Conservation (phyloP, 495 filamentous ascomycete genomes). For the Annulohypoxylon stygium region DNA sequence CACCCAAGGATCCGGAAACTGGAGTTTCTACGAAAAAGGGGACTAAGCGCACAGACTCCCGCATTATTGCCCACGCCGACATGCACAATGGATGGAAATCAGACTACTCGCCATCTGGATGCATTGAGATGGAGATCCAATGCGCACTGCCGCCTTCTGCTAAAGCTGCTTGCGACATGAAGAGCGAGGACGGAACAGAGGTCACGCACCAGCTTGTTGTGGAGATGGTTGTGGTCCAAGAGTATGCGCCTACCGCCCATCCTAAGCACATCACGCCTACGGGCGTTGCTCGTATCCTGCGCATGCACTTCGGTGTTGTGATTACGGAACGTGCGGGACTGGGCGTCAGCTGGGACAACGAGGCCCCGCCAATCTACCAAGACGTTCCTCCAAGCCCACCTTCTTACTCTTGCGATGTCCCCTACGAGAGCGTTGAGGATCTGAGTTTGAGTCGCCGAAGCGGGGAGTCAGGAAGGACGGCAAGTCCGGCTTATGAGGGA, state of each 20-base stretch:
- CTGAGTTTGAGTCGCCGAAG: slow-evolving; percentile 28
- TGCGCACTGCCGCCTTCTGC: slow-evolving; percentile 71
- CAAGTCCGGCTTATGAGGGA: slow-evolving; percentile 40
- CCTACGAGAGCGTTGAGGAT: slow-evolving; percentile 44
- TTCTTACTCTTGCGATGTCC: slow-evolving; percentile 66
- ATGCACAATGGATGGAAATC: slow-evolving; percentile 94
- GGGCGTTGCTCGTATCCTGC: slow-evolving; percentile 88
- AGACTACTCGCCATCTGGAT: slow-evolving; percentile 79
- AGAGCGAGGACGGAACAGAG: slow-evolving; percentile 79
- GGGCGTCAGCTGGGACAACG: slow-evolving; percentile 97
- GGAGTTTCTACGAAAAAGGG: slow-evolving; percentile 72
- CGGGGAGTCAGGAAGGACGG: slow-evolving; percentile 10
- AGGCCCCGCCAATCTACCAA: slow-evolving; percentile 93
- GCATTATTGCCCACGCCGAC: slow-evolving; percentile 79
- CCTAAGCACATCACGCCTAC: slow-evolving; percentile 83
- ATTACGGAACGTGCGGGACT: slow-evolving; percentile 88
- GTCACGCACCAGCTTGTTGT: slow-evolving; percentile 88
- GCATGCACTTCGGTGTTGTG: slow-evolving; percentile 88
- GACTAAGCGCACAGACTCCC: slow-evolving; percentile 79
- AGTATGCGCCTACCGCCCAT: slow-evolving; percentile 81
- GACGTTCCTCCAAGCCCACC: slow-evolving; percentile 92
- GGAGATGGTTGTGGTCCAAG: slow-evolving; percentile 94
- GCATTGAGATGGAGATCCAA: slow-evolving; percentile 86
- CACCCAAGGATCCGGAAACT: slow-evolving; percentile 68
- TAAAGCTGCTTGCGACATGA: slow-evolving; percentile 75